A percentile compares a stretch with the other conserved stretches of the same genome.
phyloP scores from a whole-genome alignment of 208 protist genomes.

The Leishmania guyanensis region DNA sequence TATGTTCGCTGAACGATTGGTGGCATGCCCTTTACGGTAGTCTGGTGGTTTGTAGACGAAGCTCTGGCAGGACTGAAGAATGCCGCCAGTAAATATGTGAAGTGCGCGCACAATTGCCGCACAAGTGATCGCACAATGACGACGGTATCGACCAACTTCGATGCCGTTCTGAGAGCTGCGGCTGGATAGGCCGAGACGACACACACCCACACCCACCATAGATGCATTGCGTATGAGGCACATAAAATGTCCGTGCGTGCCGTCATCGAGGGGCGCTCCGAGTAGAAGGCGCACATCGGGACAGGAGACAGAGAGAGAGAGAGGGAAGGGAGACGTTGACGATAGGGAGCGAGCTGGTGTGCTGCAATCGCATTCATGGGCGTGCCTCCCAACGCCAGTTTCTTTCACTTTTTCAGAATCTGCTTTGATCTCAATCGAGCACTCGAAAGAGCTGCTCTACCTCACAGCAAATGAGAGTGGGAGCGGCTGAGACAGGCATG shows the following conservation, averaged over 20 bases:
- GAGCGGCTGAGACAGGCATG: neutral
- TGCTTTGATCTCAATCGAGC: neutral
- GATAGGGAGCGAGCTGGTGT: neutral
- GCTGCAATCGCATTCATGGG: neutral
- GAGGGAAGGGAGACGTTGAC: neutral
- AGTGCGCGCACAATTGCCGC: neutral
- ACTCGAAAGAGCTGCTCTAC: neutral
- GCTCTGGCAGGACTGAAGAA: too few relatives aligned
- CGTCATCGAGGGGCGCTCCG: neutral
- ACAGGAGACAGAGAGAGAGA: neutral
- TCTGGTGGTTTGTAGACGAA: neutral
- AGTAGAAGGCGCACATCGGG: neutral
- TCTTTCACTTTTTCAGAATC: neutral
- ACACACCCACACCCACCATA: neutral
- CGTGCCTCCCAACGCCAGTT: neutral
- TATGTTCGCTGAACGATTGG: constrained; percentile 9
- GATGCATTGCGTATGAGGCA: neutral
- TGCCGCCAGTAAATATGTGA: neutral
- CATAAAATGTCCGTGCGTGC: neutral
- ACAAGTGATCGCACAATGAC: neutral
- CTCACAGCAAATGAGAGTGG: neutral
- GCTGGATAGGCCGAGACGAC: neutral
- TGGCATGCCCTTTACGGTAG: neutral
- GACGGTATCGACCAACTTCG: neutral
- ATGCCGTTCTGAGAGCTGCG: neutral